Conservation (phyloP, 2,329 filamentous ascomycete species). For the Elsinoe batatas region DNA sequence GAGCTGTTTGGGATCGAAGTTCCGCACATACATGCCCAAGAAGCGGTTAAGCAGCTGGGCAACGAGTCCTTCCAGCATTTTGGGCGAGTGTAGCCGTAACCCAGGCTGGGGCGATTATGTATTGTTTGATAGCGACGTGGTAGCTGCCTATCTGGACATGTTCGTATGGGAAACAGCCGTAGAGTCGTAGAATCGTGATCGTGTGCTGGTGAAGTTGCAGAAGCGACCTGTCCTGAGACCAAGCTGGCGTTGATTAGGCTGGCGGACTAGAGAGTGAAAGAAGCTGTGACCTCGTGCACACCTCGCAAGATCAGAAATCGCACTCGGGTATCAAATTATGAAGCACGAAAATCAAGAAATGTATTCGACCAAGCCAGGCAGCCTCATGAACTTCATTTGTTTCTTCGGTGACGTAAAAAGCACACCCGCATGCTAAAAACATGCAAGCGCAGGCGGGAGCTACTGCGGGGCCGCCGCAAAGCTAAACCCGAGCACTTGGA, state of each 20-base stretch:
- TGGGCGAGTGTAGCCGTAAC: constrained; percentile 55
- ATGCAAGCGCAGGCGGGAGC: constrained; percentile 9
- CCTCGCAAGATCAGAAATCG: neutral
- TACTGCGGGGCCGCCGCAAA: neutral
- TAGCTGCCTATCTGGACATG: neutral
- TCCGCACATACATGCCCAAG: constrained; percentile 99
- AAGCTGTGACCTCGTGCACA: neutral
- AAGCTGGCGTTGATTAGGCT: neutral
- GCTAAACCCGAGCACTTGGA: neutral
- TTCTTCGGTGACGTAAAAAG: constrained; percentile 4
- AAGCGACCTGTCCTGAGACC: constrained; percentile 2
- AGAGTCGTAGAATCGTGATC: neutral
- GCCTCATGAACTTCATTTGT: constrained; percentile 1
- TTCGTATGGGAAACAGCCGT: neutral
- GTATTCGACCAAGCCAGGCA: neutral
- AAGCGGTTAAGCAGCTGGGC: constrained; percentile 97
- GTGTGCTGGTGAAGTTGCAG: neutral
- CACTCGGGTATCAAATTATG: neutral
- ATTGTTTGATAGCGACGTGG: neutral
- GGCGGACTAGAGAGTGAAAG: neutral
- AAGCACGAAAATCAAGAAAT: neutral
- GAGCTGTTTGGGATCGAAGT: constrained; percentile 94
- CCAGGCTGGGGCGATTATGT: constrained; percentile 52
- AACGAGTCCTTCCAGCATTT: constrained; percentile 94
- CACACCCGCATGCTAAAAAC: constrained; percentile 1